phyloP scores from a whole-genome alignment of 2,329 filamentous ascomycete genomes.

The Sporothrix humicola region DNA sequence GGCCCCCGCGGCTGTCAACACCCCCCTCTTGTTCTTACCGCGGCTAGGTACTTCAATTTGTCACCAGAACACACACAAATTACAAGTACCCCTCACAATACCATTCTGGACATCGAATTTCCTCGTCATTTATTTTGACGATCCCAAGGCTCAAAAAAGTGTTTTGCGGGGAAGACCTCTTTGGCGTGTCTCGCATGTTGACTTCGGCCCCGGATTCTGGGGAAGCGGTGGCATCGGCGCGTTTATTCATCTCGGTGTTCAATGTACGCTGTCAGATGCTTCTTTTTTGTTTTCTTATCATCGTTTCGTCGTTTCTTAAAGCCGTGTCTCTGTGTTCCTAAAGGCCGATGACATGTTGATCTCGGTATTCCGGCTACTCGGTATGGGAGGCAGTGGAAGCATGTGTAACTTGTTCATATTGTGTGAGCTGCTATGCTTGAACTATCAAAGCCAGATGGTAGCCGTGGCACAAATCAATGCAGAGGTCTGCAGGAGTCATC shows the following conservation, averaged over 20 bases:
- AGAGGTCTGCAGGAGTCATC: background rate
- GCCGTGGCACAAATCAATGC: background rate
- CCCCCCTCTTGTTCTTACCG: slow-evolving; percentile 25
- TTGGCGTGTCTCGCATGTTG: background rate
- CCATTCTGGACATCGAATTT: background rate
- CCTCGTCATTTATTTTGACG: background rate
- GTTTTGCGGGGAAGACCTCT: background rate
- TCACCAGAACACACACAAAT: background rate
- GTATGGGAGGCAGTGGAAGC: background rate
- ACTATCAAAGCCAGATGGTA: slow-evolving; percentile 15
- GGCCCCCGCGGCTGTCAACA: slow-evolving; percentile 2
- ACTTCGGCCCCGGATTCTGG: background rate
- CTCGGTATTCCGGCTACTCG: background rate
- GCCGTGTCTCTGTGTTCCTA: too few species aligned
- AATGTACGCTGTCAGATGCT: background rate
- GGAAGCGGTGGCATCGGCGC: background rate
- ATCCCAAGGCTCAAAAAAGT: background rate
- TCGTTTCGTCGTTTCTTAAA: background rate
- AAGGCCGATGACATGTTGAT: background rate
- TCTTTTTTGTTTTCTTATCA: background rate
- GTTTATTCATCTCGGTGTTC: background rate
- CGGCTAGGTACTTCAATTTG: background rate
- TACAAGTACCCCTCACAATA: background rate
- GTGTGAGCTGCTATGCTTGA: background rate
- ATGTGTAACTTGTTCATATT: background rate